These are phyloP conservation scores for Aspergillus brunneoviolaceus DNA, from an alignment of 2,329 filamentous ascomycete species.

Conservation along the genomic window DNA sequence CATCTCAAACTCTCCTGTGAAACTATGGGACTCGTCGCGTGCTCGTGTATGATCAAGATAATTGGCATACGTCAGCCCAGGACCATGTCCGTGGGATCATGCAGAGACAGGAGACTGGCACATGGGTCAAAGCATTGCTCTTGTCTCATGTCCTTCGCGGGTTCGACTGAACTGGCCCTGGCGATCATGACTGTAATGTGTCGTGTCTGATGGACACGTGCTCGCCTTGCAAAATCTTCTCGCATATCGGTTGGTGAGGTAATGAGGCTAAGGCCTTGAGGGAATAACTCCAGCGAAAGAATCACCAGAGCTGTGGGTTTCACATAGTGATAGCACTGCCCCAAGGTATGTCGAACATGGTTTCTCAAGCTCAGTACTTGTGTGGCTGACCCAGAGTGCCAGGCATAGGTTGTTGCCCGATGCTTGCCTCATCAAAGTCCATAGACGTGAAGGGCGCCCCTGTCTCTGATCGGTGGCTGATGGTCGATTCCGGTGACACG, in stretches of 20 bases:
- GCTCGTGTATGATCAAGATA: background rate
- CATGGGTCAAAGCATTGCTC: background rate
- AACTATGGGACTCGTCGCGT: background rate
- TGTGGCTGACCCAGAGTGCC: background rate
- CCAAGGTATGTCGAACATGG: background rate
- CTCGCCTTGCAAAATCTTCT: background rate
- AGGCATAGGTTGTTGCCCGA: background rate
- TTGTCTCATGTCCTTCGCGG: background rate
- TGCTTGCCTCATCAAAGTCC: background rate
- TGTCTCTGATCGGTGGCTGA: background rate
- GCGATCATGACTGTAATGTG: background rate
- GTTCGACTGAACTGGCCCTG: background rate
- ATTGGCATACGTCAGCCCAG: background rate
- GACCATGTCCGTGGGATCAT: background rate
- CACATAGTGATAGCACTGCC: background rate
- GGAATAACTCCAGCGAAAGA: background rate
- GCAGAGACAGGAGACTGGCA: background rate
- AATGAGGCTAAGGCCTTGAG: background rate
- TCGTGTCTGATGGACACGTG: background rate
- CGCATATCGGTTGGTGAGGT: background rate
- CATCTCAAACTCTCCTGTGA: background rate
- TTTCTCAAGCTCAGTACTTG: background rate
- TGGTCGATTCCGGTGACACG: background rate
- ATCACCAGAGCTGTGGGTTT: background rate
- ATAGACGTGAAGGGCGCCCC: background rate